Conservation (phyloP, 2,329 filamentous ascomycete species). For the Claviceps monticola region DNA sequence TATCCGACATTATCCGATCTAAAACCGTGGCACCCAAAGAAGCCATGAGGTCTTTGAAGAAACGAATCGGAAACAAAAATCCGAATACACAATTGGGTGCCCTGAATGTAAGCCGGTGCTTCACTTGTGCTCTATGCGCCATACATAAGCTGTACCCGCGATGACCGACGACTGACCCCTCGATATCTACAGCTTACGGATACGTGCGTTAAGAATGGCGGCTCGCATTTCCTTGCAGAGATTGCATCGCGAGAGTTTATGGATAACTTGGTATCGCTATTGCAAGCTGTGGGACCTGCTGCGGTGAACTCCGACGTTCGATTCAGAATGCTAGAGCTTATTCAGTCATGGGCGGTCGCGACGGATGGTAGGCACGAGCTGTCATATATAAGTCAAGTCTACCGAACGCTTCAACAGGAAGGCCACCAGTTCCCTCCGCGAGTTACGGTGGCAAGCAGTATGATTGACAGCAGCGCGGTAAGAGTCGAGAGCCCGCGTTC, state of each 20-base stretch:
- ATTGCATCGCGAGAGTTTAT: constrained; percentile 96
- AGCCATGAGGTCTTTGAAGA: constrained; percentile 92
- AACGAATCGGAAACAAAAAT: constrained; percentile 91
- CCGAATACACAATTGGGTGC: constrained; percentile 92
- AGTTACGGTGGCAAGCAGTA: constrained; percentile 79
- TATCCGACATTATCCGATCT: constrained; percentile 92
- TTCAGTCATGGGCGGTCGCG: constrained; percentile 85
- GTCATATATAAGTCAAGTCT: constrained; percentile 78
- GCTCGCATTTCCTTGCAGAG: constrained; percentile 84
- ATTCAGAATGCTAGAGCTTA: constrained; percentile 79
- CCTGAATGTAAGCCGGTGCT: constrained; percentile 52
- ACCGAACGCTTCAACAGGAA: constrained; percentile 67
- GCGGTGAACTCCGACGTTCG: constrained; percentile 77
- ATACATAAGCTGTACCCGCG: neutral
- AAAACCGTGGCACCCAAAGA: constrained; percentile 96
- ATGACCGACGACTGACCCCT: neutral
- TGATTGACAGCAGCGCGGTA: constrained; percentile 94
- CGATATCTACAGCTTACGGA: constrained; percentile 64
- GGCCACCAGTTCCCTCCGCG: constrained; percentile 83
- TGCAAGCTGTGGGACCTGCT: constrained; percentile 63
- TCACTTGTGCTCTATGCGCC: neutral
- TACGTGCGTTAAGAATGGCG: constrained; percentile 97
- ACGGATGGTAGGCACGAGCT: constrained; percentile 75
- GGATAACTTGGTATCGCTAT: constrained; percentile 84
- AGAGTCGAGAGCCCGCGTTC: neutral